Evolutionary conservation across 768 basidiomycete genomes (phyloP).

Genomic region (Tulasnella sp.): DNA sequence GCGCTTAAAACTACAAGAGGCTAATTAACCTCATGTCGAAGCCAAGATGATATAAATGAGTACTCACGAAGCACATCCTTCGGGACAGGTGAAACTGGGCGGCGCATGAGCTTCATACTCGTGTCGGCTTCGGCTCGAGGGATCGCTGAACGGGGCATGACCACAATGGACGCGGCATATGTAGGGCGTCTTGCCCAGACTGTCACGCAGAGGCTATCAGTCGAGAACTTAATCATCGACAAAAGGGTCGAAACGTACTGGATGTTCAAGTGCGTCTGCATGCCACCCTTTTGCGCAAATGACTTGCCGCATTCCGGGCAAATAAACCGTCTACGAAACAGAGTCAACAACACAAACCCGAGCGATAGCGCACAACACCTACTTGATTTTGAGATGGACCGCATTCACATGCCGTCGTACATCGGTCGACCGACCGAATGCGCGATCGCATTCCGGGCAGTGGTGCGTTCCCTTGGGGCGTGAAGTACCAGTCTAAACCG

Average conservation of each 20-base stretch:
- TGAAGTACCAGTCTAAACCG: not conserved
- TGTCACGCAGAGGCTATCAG: not conserved
- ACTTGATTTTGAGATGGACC: not conserved
- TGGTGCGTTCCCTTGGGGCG: not conserved
- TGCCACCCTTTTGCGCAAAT: not conserved
- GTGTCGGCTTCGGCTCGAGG: not conserved
- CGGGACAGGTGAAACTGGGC: not conserved
- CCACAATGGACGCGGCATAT: not conserved
- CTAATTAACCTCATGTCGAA: too few species aligned
- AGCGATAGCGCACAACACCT: not conserved
- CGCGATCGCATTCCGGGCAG: not conserved
- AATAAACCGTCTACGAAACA: too few species aligned
- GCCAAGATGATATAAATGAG: not conserved
- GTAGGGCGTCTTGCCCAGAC: not conserved
- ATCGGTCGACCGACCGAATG: not conserved
- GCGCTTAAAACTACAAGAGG: constrained; percentile 1
- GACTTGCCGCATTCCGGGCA: not conserved
- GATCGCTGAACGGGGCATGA: not conserved
- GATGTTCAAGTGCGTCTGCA: not conserved
- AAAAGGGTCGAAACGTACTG: constrained; percentile 5
- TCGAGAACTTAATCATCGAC: too few species aligned
- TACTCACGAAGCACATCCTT: not conserved
- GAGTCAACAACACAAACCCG: too few species aligned
- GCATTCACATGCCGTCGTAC: not conserved
- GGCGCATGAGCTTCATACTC: not conserved